Conservation (phyloP, 768 basidiomycete genomes). For the Terana coerulea region DNA sequence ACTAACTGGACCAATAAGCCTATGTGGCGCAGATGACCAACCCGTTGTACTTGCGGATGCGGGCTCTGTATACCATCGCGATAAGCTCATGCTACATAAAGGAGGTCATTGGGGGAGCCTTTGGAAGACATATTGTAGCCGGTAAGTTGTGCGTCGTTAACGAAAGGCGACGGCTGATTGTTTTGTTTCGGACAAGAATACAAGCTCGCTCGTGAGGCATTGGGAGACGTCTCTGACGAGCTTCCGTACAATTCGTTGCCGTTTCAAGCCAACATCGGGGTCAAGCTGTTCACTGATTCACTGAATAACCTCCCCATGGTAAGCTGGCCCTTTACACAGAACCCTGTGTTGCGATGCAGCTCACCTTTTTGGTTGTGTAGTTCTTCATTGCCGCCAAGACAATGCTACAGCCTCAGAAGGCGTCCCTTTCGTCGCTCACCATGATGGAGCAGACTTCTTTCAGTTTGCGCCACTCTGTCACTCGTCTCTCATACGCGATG, state of each 20-base stretch:
- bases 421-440: not conserved
- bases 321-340: too few species aligned
- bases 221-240: slow-evolving; percentile 2
- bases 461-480: slow-evolving; percentile 1
- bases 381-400: not conserved
- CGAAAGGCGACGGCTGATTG: not conserved
- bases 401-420: not conserved
- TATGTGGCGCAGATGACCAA: not conserved
- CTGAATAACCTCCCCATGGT: not conserved
- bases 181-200: not conserved
- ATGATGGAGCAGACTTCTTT: slow-evolving; percentile 1
- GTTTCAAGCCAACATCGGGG: not conserved
- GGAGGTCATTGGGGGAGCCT: not conserved
- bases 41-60: not conserved
- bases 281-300: not conserved
- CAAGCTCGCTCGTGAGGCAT: not conserved
- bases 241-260: not conserved
- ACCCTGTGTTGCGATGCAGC: not conserved
- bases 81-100: not conserved
- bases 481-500: not conserved
- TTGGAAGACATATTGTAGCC: not conserved
- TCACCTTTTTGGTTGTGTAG: too few species aligned
- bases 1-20: not conserved
- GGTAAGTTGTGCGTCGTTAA: not conserved
- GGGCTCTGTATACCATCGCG: slow-evolving; percentile 1